Evolutionary conservation across 208 protist species (phyloP).

Genomic region (Leishmania arabica): DNA sequence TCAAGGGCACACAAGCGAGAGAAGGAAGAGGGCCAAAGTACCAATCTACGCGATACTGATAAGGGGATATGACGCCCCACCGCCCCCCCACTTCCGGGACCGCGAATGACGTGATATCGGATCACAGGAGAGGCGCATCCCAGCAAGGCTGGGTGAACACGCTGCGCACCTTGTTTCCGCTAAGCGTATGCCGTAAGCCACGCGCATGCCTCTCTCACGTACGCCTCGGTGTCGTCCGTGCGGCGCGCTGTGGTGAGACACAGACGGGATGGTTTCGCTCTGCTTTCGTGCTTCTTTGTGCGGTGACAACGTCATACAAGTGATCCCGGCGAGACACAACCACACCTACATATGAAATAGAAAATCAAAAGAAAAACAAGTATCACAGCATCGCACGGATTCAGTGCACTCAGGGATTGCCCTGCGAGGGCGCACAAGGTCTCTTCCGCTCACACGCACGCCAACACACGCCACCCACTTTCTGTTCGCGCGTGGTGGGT

Average conservation of each 20-base stretch:
- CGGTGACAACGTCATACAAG: neutral
- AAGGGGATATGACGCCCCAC: neutral
- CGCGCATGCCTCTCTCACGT: neutral
- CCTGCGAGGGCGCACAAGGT: neutral
- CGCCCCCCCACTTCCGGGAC: too few species aligned
- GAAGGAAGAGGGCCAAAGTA: conserved; percentile 7
- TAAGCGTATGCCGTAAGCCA: neutral
- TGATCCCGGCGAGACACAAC: neutral
- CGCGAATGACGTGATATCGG: neutral
- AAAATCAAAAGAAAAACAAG: conserved; percentile 9
- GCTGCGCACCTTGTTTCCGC: too few species aligned
- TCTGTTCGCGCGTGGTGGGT: neutral
- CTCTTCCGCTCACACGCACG: neutral
- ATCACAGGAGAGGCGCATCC: neutral
- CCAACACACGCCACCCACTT: neutral
- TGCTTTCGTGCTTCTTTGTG: neutral
- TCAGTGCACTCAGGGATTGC: neutral
- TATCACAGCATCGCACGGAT: conserved; percentile 1
- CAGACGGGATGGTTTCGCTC: neutral
- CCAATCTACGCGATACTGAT: neutral
- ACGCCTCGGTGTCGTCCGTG: neutral
- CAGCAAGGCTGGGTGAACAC: neutral
- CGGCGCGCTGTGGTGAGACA: neutral
- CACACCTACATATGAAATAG: neutral
- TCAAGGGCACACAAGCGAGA: neutral